phyloP scores from a whole-genome alignment of 768 basidiomycete genomes.

The Xerocomellus chrysenteron region DNA sequence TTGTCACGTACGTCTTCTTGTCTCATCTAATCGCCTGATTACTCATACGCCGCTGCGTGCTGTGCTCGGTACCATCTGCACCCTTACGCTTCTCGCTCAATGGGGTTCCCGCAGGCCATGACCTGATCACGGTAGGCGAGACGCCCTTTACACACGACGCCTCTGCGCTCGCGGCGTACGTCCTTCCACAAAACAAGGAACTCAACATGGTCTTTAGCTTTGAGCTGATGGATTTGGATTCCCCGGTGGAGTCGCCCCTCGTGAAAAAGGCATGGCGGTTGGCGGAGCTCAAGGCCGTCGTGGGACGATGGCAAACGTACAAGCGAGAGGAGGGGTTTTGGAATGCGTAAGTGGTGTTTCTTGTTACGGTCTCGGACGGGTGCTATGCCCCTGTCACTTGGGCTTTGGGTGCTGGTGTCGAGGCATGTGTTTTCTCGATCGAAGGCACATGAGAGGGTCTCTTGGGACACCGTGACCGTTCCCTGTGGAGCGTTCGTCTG shows the following conservation, averaged over 20 bases:
- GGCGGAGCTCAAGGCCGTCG: slow-evolving; percentile 47
- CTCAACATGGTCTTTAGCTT: slow-evolving; percentile 68
- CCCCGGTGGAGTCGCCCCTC: slow-evolving; percentile 42
- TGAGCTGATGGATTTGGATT: slow-evolving; percentile 60
- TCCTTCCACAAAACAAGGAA: slow-evolving; percentile 56
- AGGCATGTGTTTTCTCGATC: slow-evolving; percentile 11
- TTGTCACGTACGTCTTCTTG: slow-evolving; percentile 48
- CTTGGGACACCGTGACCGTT: neutral
- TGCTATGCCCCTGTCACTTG: neutral
- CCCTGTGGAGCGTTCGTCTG: slow-evolving; percentile 13
- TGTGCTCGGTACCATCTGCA: neutral
- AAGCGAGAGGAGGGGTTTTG: slow-evolving; percentile 61
- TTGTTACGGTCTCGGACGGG: neutral
- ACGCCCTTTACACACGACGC: slow-evolving; percentile 57
- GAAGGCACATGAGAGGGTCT: slow-evolving; percentile 16
- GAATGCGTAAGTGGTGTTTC: slow-evolving; percentile 53
- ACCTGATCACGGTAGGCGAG: slow-evolving; percentile 67
- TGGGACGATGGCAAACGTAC: slow-evolving; percentile 54
- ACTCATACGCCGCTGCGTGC: slow-evolving; percentile 1
- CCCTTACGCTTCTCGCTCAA: neutral
- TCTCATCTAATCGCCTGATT: slow-evolving; percentile 17
- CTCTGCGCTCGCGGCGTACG: slow-evolving; percentile 52
- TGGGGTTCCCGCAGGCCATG: slow-evolving; percentile 39
- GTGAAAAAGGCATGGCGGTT: slow-evolving; percentile 50
- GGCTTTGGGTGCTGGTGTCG: neutral